Conservation (phyloP, 75 land plant genomes). For the Pinus tabuliformis region DNA sequence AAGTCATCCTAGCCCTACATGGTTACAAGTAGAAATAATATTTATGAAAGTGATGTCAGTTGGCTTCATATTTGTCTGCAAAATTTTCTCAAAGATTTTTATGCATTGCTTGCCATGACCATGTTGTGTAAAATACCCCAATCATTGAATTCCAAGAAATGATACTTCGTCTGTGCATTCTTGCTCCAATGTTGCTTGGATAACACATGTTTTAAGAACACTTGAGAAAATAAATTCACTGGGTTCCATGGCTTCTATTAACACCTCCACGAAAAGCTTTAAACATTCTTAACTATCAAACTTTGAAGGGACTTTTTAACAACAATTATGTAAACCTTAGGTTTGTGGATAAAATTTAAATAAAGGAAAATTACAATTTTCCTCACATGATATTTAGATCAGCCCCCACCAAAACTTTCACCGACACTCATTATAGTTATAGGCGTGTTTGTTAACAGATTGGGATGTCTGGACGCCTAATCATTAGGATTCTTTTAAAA, state of each 20-base stretch:
- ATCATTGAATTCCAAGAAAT: constrained; percentile 32
- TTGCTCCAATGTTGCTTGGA: constrained; percentile 15
- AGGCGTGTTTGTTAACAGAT: no score
- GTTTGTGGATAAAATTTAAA: no score
- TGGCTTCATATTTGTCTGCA: constrained; percentile 25
- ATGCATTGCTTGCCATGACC: constrained; percentile 6
- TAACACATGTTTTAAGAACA: constrained; percentile 12
- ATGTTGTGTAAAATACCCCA: constrained; percentile 4
- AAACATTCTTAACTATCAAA: constrained; percentile 6
- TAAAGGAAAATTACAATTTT: no score
- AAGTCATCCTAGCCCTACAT: constrained; percentile 14
- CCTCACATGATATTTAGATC: no score
- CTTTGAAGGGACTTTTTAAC: no score
- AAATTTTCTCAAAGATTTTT: constrained; percentile 7
- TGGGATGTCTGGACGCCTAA: no score
- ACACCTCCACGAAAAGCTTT: constrained; percentile 10
- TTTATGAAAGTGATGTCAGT: constrained; percentile 41
- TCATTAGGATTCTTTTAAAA: no score
- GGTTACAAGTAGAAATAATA: constrained; percentile 16
- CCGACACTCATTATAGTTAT: no score
- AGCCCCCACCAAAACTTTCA: no score
- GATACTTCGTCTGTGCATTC: constrained; percentile 22
- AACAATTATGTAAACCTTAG: no score
- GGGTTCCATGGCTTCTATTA: not conserved
- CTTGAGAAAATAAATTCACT: constrained; percentile 15